Conservation (phyloP, 1,284 basidiomycete species). For the Sanghuangporus weigelae region DNA sequence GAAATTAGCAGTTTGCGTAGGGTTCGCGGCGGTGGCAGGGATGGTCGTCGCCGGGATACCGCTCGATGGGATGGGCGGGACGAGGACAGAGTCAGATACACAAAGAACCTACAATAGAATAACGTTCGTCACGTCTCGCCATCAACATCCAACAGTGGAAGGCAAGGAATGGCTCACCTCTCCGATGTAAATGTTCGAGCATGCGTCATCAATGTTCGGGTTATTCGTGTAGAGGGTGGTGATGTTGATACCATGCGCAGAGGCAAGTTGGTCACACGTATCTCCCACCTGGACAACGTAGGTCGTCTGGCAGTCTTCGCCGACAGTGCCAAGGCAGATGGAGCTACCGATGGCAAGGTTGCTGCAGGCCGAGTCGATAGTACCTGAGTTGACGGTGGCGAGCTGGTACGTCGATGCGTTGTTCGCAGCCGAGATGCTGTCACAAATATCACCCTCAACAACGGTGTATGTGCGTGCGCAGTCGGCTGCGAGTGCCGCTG, state of each 20-base stretch:
- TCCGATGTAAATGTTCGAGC: slow-evolving; percentile 61
- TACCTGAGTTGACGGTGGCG: slow-evolving; percentile 46
- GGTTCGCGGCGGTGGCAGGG: slow-evolving; percentile 29
- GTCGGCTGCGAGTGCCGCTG: slow-evolving; percentile 14
- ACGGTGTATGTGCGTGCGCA: slow-evolving; percentile 52
- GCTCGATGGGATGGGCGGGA: slow-evolving; percentile 34
- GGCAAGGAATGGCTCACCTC: slow-evolving; percentile 38
- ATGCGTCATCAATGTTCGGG: slow-evolving; percentile 55
- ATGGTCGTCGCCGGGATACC: slow-evolving; percentile 30
- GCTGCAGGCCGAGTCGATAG: slow-evolving; percentile 41
- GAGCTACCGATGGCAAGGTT: slow-evolving; percentile 47
- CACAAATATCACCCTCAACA: slow-evolving; percentile 56
- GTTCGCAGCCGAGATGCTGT: slow-evolving; percentile 59
- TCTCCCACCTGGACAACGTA: slow-evolving; percentile 48
- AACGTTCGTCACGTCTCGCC: neutral
- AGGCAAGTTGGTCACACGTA: slow-evolving; percentile 42
- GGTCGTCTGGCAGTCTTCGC: slow-evolving; percentile 43
- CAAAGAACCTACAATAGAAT: slow-evolving; percentile 44
- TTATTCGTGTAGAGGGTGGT: slow-evolving; percentile 56
- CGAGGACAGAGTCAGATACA: slow-evolving; percentile 31
- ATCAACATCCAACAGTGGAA: neutral
- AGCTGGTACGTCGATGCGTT: slow-evolving; percentile 76
- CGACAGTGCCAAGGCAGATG: slow-evolving; percentile 45
- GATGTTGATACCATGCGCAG: slow-evolving; percentile 36
- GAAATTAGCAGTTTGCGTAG: slow-evolving; percentile 23